These are phyloP conservation scores for Aspergillus piperis DNA, from an alignment of 2,329 filamentous ascomycete genomes.

Conservation along the genomic window DNA sequence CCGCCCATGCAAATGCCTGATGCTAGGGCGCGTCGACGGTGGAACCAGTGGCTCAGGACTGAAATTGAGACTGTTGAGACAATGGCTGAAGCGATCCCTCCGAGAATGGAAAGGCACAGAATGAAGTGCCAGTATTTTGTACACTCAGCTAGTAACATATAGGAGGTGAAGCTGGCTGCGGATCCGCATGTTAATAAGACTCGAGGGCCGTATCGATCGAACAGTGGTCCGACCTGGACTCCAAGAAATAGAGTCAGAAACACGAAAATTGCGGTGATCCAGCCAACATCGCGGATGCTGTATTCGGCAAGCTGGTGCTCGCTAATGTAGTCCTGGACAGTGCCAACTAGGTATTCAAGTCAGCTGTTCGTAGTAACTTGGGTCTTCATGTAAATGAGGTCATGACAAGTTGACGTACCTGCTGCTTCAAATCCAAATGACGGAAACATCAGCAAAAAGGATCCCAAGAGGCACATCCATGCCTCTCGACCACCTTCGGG, in stretches of 20 bases:
- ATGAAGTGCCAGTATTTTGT: conserved; percentile 53
- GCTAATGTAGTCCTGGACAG: conserved; percentile 51
- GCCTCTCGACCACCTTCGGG: conserved; percentile 15
- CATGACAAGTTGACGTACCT: conserved; percentile 14
- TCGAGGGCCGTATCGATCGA: conserved; percentile 51
- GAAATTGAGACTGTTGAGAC: conserved; percentile 41
- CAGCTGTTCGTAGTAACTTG: not conserved
- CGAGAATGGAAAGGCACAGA: conserved; percentile 39
- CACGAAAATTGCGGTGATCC: conserved; percentile 52
- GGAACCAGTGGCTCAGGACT: conserved; percentile 46
- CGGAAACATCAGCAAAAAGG: conserved; percentile 39
- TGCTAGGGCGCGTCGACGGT: conserved; percentile 38
- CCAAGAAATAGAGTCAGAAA: conserved; percentile 50
- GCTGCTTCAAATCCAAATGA: conserved; percentile 51
- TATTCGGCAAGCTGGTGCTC: conserved; percentile 48
- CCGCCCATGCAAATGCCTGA: conserved; percentile 45
- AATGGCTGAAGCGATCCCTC: conserved; percentile 38
- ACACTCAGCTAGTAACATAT: conserved; percentile 52
- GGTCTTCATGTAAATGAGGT: not conserved
- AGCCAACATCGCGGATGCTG: conserved; percentile 49
- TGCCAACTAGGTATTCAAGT: conserved; percentile 41
- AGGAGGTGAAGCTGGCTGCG: conserved; percentile 40
- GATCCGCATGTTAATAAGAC: conserved; percentile 37
- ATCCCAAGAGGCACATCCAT: conserved; percentile 38
- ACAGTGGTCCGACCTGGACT: conserved; percentile 52